Evolutionary conservation across 768 basidiomycete species (phyloP).

Genomic region (Pisolithus orientalis): DNA sequence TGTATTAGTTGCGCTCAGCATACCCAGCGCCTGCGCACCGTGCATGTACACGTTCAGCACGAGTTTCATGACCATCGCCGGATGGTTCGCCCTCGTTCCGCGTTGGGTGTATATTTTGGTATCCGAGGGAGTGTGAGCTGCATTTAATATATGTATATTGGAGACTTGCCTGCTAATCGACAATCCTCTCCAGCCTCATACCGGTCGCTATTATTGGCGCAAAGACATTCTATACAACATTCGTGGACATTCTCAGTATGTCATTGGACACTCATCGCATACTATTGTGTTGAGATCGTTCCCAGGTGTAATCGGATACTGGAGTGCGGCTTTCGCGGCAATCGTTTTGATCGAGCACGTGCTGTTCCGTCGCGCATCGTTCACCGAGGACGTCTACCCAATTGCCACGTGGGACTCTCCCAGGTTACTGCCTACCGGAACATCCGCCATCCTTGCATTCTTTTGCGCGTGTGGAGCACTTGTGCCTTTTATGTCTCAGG

Average conservation of each 20-base stretch:
- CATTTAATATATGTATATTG: not conserved
- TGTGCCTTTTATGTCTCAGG: slow-evolving; percentile 46
- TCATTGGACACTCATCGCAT: slow-evolving; percentile 12
- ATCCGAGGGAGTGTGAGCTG: slow-evolving; percentile 37
- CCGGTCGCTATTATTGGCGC: slow-evolving; percentile 45
- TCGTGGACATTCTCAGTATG: slow-evolving; percentile 37
- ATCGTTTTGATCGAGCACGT: slow-evolving; percentile 40
- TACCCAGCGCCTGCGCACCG: slow-evolving; percentile 51
- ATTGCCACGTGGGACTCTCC: slow-evolving; percentile 31
- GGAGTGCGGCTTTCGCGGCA: slow-evolving; percentile 31
- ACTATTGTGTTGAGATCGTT: not conserved
- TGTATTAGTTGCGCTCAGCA: slow-evolving; percentile 45
- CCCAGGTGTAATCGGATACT: slow-evolving; percentile 40
- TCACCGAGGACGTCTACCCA: slow-evolving; percentile 30
- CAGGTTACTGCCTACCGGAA: slow-evolving; percentile 32
- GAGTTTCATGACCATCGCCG: slow-evolving; percentile 35
- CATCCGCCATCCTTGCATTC: slow-evolving; percentile 37
- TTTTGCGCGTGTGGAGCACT: slow-evolving; percentile 33
- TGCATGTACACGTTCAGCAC: slow-evolving; percentile 53
- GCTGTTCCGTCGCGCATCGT: slow-evolving; percentile 33
- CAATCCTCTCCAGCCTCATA: slow-evolving; percentile 28
- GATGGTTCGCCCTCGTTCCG: slow-evolving; percentile 31
- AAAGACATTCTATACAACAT: slow-evolving; percentile 36
- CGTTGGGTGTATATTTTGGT: slow-evolving; percentile 43
- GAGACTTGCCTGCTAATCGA: not conserved